A percentile compares a stretch with the other conserved stretches of the same genome.
phyloP scores from a whole-genome alignment of 108 stramenopile species.

The Nannochloropsis salina region DNA sequence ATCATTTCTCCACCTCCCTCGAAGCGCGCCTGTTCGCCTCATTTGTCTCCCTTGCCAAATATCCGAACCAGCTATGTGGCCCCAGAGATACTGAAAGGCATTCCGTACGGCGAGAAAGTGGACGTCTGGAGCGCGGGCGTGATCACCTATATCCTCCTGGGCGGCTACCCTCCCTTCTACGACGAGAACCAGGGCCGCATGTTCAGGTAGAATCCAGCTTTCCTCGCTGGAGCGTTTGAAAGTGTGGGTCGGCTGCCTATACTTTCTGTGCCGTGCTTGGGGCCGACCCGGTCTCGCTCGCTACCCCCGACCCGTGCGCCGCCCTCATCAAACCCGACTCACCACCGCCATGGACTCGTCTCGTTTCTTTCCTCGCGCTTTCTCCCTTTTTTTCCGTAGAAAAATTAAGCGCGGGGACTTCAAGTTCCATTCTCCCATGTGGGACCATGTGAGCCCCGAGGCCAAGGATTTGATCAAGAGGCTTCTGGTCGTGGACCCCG shows the following conservation, averaged over 20 bases:
- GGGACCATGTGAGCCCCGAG: slow-evolving; percentile 59
- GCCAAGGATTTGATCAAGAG: slow-evolving; percentile 75
- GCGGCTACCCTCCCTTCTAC: slow-evolving; percentile 72
- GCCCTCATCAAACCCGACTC: background rate
- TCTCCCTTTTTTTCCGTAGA: background rate
- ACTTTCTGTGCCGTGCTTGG: slow-evolving; percentile 32
- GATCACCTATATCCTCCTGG: slow-evolving; percentile 88
- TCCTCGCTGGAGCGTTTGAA: background rate
- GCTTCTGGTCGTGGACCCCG: slow-evolving; percentile 74
- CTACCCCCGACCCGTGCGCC: background rate
- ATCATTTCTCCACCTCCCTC: background rate
- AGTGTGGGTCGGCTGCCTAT: background rate
- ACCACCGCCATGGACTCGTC: background rate
- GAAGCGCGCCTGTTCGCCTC: background rate
- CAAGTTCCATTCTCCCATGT: slow-evolving; percentile 59
- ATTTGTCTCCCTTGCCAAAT: background rate
- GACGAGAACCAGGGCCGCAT: slow-evolving; percentile 46
- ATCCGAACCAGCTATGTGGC: slow-evolving; percentile 29
- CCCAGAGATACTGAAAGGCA: slow-evolving; percentile 37
- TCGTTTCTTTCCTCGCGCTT: background rate
- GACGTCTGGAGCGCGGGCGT: slow-evolving; percentile 97
- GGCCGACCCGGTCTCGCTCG: slow-evolving; percentile 19
- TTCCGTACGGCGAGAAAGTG: slow-evolving; percentile 43
- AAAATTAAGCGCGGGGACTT: slow-evolving; percentile 39
- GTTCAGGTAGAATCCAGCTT: slow-evolving; percentile 41